Base-by-base conservation (phyloP, 2,329 filamentous ascomycete species). In the Hypomyces perniciosus region DNA sequence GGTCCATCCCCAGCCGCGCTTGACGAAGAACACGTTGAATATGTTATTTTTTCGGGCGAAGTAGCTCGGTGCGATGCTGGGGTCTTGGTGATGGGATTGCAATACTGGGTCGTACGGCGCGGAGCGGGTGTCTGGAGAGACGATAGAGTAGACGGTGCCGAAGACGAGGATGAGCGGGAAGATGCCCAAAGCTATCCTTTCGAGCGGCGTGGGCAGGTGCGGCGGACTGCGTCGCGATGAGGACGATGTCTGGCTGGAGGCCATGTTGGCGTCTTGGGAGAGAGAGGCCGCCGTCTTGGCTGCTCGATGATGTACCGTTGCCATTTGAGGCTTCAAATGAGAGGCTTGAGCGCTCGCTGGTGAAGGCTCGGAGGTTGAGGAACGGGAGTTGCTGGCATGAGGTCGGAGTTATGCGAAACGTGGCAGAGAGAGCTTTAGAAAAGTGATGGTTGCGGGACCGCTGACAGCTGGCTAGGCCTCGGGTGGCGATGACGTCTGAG, bases 31-130 rank as follows among this genome's bases (percentile, higher is more conserved):
- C 43, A 87, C 69, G 66, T 99, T 99, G 79, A 97, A 87, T 47
- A 96, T 61, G 72, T 99, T 99, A 67, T 83, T 79, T 71, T 99
- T 99, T 61, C 86, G 86, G 43, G 93, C 92, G 67, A 99, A 99
- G 75, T 97, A 99, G 65, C 79, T 85, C 2, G 88, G 88, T 46
- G 85, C 80, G 4, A 75, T 67, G 38, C 68, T 64, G n/a, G 66
- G 63, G 66, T 73, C 70, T 68, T 75, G 76, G 4, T 75, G 68
- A 68, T 88, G 85, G 9, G 85, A 79, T 63, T 90, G 86, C 27
- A 77, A 68, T 38, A 71, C 62, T 2, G 75, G 67, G 56, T 83
- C 80, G 73, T 89, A 90, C 4, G 80, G 75, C 2, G 80, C 76
- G 43, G 73, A 72, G 63, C 82, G 84, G 8, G 83, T 83, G 54